phyloP scores from a whole-genome alignment of 306 rosid species.

The Cucurbita ficifolia region DNA sequence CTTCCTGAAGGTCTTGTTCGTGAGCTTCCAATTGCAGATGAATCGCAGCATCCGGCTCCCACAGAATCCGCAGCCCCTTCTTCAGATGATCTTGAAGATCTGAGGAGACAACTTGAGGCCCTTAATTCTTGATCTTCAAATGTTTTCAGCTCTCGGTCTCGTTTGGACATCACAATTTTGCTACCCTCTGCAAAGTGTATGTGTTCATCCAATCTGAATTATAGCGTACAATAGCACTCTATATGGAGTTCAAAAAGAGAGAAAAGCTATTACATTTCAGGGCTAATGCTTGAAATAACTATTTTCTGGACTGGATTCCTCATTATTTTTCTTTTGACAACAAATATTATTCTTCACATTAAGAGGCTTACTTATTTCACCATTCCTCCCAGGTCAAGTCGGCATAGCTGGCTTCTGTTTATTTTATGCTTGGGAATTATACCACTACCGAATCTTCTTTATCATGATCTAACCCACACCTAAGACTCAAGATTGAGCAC shows the following conservation, averaged over 20 bases:
- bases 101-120: slow-evolving; percentile 71
- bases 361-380: neutral
- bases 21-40: slow-evolving; percentile 86
- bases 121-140: slow-evolving; percentile 35
- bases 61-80: slow-evolving; percentile 20
- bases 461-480: no score
- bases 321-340: neutral
- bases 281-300: neutral
- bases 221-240: neutral
- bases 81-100: slow-evolving; percentile 67
- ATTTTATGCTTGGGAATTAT: no score
- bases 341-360: neutral
- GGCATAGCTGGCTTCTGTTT: no score
- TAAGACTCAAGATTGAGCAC: no score
- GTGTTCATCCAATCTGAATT: neutral
- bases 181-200: neutral
- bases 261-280: neutral
- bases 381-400: no score
- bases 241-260: neutral
- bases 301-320: no score
- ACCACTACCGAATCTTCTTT: no score
- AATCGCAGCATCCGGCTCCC: slow-evolving; percentile 15
- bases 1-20: slow-evolving; percentile 84
- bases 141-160: neutral
- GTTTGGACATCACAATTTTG: neutral